These are phyloP conservation scores for Kuraishia cidri DNA, from an alignment of 805 yeast species.

Conservation along the genomic window DNA sequence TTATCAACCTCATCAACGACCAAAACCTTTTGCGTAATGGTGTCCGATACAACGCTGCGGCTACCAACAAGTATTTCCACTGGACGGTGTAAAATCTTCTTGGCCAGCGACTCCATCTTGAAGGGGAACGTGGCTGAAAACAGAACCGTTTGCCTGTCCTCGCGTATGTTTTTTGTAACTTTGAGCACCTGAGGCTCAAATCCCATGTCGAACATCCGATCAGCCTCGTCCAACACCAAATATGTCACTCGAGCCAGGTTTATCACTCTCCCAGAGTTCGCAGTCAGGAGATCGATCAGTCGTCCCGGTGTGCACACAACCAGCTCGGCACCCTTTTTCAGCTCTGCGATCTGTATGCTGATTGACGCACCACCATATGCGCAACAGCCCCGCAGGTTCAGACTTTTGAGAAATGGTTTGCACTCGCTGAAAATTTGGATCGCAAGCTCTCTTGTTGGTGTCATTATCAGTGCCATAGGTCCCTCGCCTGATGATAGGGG, in stretches of 20 bases:
- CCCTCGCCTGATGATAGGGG: slow-evolving; percentile 48
- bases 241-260: slow-evolving; percentile 64
- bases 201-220: slow-evolving; percentile 93
- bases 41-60: slow-evolving; percentile 71
- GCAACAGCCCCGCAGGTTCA: slow-evolving; percentile 52
- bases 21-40: slow-evolving; percentile 65
- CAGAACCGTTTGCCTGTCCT: slow-evolving; percentile 81
- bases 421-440: slow-evolving; percentile 71
- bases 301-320: slow-evolving; percentile 95
- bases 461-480: slow-evolving; percentile 70
- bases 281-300: slow-evolving; percentile 77
- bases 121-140: slow-evolving; percentile 93
- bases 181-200: slow-evolving; percentile 93
- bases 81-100: slow-evolving; percentile 52
- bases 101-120: slow-evolving; percentile 69
- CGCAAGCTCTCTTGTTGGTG: slow-evolving; percentile 93
- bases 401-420: slow-evolving; percentile 40
- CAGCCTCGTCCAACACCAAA: slow-evolving; percentile 93
- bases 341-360: slow-evolving; percentile 69
- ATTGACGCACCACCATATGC: slow-evolving; percentile 90
- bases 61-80: slow-evolving; percentile 76
- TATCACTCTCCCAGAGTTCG: slow-evolving; percentile 72
- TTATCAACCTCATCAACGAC: slow-evolving; percentile 49
- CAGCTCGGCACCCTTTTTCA: slow-evolving; percentile 72
- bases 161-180: slow-evolving; percentile 66